phyloP scores from a whole-genome alignment of 2,329 filamentous ascomycete species.

The Ophiocordyceps polyrhachis-furcata region DNA sequence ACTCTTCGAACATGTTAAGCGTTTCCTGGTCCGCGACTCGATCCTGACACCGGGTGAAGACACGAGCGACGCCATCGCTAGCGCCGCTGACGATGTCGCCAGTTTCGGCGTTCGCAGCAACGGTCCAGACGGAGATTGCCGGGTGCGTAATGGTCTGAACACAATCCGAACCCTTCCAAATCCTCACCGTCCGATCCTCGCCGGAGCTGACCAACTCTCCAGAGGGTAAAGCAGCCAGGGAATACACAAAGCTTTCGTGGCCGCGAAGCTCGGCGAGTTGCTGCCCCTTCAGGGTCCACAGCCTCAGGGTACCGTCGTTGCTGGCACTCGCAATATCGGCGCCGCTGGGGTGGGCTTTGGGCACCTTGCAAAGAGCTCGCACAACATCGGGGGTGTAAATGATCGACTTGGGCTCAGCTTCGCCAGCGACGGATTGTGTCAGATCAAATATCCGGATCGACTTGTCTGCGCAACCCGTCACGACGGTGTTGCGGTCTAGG shows the following conservation, averaged over 20 bases:
- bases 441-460: slow-evolving; percentile 71
- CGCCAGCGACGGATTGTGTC: slow-evolving; percentile 35
- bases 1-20: slow-evolving; percentile 59
- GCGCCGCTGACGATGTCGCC: slow-evolving; percentile 90
- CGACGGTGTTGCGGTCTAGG: slow-evolving; percentile 58
- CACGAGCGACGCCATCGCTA: slow-evolving; percentile 68
- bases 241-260: slow-evolving; percentile 92
- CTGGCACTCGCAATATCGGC: slow-evolving; percentile 90
- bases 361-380: slow-evolving; percentile 71
- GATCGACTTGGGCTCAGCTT: slow-evolving; percentile 31
- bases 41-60: slow-evolving; percentile 60
- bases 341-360: slow-evolving; percentile 54
- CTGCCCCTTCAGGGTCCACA: slow-evolving; percentile 70
- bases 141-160: slow-evolving; percentile 94
- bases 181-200: slow-evolving; percentile 79
- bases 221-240: slow-evolving; percentile 54
- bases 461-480: slow-evolving; percentile 88
- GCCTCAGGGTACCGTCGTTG: slow-evolving; percentile 74
- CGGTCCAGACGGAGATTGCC: slow-evolving; percentile 88
- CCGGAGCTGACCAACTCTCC: slow-evolving; percentile 82
- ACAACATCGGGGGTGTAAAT: slow-evolving; percentile 63
- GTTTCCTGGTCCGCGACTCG: slow-evolving; percentile 51
- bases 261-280: slow-evolving; percentile 63
- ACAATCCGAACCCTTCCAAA: slow-evolving; percentile 73
- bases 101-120: slow-evolving; percentile 62